These are phyloP conservation scores for Ophiostoma fasciatum DNA, from an alignment of 2,329 filamentous ascomycete species.

Conservation along the genomic window DNA sequence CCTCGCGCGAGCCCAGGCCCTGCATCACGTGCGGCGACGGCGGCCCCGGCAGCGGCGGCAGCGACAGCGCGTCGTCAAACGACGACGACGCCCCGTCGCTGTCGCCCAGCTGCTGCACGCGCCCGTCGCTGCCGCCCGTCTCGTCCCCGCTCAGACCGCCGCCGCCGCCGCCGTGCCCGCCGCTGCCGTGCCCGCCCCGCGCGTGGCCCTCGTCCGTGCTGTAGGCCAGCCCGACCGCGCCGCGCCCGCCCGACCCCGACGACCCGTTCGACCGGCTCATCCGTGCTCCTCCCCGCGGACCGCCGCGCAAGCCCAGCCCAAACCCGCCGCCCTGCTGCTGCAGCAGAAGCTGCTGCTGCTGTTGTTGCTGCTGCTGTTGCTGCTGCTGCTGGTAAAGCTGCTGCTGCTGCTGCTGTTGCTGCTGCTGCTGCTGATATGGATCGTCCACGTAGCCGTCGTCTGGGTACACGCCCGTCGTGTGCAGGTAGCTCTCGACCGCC, in stretches of 20 bases:
- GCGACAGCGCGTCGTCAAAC: constrained; percentile 1
- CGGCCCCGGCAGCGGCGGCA: constrained; percentile 10
- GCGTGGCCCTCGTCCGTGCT: constrained; percentile 6
- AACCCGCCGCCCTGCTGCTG: constrained; percentile 6
- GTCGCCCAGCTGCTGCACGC: too few species aligned
- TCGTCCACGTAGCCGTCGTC: constrained; percentile 16
- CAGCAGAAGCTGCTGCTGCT: too few species aligned
- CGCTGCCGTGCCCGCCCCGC: too few species aligned
- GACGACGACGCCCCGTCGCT: too few species aligned
- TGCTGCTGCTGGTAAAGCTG: too few species aligned
- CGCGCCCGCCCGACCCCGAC: neutral
- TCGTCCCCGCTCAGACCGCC: too few species aligned
- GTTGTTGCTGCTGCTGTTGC: too few species aligned
- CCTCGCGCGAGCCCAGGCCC: constrained; percentile 17
- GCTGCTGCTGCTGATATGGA: constrained; percentile 11
- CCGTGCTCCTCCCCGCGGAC: too few species aligned
- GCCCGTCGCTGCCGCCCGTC: too few species aligned
- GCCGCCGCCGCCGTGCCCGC: too few species aligned
- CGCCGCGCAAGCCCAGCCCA: too few species aligned
- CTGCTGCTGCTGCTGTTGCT: constrained; percentile 6
- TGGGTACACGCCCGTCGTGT: constrained; percentile 14
- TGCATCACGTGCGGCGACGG: constrained; percentile 36
- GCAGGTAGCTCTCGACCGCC: constrained; percentile 16
- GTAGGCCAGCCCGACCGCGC: constrained; percentile 3
- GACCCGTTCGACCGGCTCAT: constrained; percentile 1